Conservation (phyloP, 768 basidiomycete genomes). For the Udeniomyces megalosporus region DNA sequence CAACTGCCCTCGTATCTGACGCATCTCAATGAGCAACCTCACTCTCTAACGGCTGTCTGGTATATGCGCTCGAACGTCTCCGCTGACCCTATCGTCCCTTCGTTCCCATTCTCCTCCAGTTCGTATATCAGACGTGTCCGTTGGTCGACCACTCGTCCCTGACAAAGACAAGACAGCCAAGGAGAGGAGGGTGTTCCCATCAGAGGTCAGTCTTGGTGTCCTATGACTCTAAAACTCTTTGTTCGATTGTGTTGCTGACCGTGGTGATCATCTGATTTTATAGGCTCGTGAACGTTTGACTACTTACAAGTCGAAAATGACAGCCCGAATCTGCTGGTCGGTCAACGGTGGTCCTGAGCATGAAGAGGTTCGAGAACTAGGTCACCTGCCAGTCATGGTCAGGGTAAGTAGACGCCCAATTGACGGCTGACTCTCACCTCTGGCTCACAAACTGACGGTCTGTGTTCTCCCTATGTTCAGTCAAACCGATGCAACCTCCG, state of each 20-base stretch:
- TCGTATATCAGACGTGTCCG: conserved; percentile 70
- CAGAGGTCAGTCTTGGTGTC: conserved; percentile 45
- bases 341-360: conserved; percentile 53
- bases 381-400: conserved; percentile 90
- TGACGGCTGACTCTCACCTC: neutral
- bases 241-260: neutral
- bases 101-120: conserved; percentile 40
- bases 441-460: neutral
- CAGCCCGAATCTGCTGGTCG: conserved; percentile 67
- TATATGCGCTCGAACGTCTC: too few species aligned
- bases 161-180: conserved; percentile 59
- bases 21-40: too few species aligned
- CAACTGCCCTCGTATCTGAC: too few species aligned
- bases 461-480: conserved; percentile 36
- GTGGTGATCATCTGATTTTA: neutral
- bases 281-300: conserved; percentile 85
- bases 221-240: neutral
- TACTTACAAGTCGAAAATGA: conserved; percentile 83
- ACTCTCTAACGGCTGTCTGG: too few species aligned
- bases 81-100: too few species aligned
- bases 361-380: conserved; percentile 64
- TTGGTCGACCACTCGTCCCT: conserved; percentile 70
- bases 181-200: conserved; percentile 68
- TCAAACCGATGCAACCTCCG: conserved; percentile 87
- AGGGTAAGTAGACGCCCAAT: too few species aligned